A percentile compares a stretch with the other conserved stretches of the same genome.
phyloP scores from a whole-genome alignment of 2,329 filamentous ascomycete genomes.

The Botryotinia calthae region DNA sequence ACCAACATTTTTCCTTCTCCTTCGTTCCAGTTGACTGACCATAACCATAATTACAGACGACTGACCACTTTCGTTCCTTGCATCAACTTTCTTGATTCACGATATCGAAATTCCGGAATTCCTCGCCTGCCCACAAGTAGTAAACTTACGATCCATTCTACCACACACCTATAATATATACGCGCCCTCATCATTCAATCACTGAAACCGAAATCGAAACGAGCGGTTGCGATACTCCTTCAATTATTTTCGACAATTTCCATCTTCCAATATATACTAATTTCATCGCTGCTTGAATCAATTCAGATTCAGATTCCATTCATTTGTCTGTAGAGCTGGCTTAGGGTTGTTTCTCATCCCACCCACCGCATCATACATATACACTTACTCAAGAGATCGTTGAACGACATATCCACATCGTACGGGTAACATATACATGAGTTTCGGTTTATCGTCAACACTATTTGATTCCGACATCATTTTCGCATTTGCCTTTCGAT shows the following conservation, averaged over 20 bases:
- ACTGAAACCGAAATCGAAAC: slow-evolving; percentile 20
- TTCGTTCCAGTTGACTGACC: slow-evolving; percentile 19
- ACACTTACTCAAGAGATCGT: slow-evolving; percentile 1
- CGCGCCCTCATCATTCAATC: slow-evolving; percentile 19
- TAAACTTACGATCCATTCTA: slow-evolving; percentile 13
- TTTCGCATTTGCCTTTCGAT: not conserved
- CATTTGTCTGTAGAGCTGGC: slow-evolving; percentile 21
- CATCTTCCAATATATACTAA: slow-evolving; percentile 13
- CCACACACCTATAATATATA: slow-evolving; percentile 21
- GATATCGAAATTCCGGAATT: slow-evolving; percentile 24
- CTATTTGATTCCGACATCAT: not conserved
- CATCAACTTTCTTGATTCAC: slow-evolving; percentile 22
- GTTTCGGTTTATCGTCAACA: not conserved
- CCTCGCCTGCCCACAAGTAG: slow-evolving; percentile 20
- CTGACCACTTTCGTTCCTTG: slow-evolving; percentile 29
- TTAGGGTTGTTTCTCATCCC: slow-evolving; percentile 8
- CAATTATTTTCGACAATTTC: slow-evolving; percentile 10
- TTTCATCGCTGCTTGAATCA: not conserved
- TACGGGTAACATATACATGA: not conserved
- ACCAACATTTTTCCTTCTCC: slow-evolving; percentile 14
- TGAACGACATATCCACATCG: slow-evolving; percentile 11
- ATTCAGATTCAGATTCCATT: slow-evolving; percentile 19
- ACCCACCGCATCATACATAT: not conserved
- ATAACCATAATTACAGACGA: slow-evolving; percentile 21
- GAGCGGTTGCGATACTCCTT: slow-evolving; percentile 18